Base-by-base conservation (phyloP, 208 protist species). In the Wallacemonas sp. region DNA sequence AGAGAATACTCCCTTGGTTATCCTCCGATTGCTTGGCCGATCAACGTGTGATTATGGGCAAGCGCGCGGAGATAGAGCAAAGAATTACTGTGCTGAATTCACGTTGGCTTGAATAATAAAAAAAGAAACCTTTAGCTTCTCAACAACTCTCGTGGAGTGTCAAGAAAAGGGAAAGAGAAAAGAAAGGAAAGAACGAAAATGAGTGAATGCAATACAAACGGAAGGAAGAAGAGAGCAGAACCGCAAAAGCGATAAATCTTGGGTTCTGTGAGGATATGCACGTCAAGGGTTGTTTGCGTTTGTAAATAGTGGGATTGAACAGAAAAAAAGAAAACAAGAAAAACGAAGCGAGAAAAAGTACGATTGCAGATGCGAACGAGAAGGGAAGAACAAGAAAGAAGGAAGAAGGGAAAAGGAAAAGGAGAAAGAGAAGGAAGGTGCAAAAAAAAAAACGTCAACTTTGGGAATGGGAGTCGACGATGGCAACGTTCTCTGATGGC, bases 251-350 rank as follows among this genome's bases (percentile, higher is more conserved):
- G n/a, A n/a, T n/a, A n/a, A n/a, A n/a, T n/a, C n/a, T n/a, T n/a
- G n/a, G n/a, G n/a, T n/a, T n/a, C n/a, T n/a, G n/a, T n/a, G n/a
- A n/a, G n/a, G n/a, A n/a, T 41, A 41, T 41, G 36, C 36, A 41
- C 36, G 12, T 16, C 4, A 38, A 38, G 12, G 4, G 34, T 38
- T n/a, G 34, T 44, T 55, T 9, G 29, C 21, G 27, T 65, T 4
- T 64, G 3, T 9, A 52, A 38, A 48, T 36, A n/a, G n/a, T 17
- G 23, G 12, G 24, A 33, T 5, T 8, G 26, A 30, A 52, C 2
- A 23, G 27, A 46, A 52, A 68, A 47, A 68, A 36, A 30, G 23
- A 58, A 27, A 67, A 23, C n/a, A 43, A 32, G 54, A 44, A 32
- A 70, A 63, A 33, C 23, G n/a, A 11, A 33, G 30, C 6, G 0